Evolutionary conservation across 2,329 filamentous ascomycete genomes (phyloP).

Genomic region (Eutypa lata): DNA sequence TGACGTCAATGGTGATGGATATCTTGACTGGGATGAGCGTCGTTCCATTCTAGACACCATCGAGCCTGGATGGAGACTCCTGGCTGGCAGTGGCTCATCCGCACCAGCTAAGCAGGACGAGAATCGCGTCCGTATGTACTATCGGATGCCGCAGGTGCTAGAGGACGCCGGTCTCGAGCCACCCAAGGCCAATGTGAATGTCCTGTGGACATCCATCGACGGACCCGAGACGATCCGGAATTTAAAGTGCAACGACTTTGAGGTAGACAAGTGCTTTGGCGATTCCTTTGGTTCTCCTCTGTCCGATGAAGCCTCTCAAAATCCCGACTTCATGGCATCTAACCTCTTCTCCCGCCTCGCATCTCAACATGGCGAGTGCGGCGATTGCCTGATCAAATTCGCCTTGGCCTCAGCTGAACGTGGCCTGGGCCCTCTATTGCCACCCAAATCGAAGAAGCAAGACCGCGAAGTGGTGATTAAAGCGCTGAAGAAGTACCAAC

Average conservation of each 20-base stretch:
- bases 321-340: constrained; percentile 35
- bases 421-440: constrained; percentile 35
- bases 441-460: constrained; percentile 26
- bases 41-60: neutral
- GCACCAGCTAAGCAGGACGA: constrained; percentile 27
- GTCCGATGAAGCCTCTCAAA: constrained; percentile 31
- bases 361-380: constrained; percentile 35
- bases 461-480: constrained; percentile 33
- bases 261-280: constrained; percentile 37
- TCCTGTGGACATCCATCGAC: constrained; percentile 40
- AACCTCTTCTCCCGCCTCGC: constrained; percentile 36
- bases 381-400: constrained; percentile 40
- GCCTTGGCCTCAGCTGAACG: constrained; percentile 31
- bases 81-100: constrained; percentile 19
- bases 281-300: constrained; percentile 36
- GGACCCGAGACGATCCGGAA: constrained; percentile 37
- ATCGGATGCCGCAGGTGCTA: constrained; percentile 31
- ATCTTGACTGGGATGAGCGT: constrained; percentile 35
- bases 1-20: constrained; percentile 35
- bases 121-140: constrained; percentile 36
- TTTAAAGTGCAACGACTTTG: constrained; percentile 37
- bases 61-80: constrained; percentile 26
- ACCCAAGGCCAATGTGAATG: constrained; percentile 36
- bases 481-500: constrained; percentile 38
- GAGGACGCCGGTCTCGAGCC: constrained; percentile 35